Base-by-base conservation (phyloP, 257 asterid genomes). In the Cynanchum wilfordii region DNA sequence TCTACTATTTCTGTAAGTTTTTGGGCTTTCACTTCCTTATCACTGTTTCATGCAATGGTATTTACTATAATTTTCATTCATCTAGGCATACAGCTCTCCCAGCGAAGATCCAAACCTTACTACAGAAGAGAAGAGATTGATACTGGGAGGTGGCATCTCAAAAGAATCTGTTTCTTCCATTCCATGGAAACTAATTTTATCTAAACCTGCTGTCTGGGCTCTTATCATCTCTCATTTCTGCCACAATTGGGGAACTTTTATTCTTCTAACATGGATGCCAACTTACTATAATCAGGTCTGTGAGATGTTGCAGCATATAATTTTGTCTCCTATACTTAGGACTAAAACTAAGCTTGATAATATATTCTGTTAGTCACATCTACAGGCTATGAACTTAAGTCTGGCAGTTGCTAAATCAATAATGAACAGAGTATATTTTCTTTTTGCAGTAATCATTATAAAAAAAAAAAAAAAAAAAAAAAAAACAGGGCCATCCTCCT, bases 191-290 rank as follows among this genome's bases (percentile, higher is more conserved):
- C 84, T 83, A 75, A 92, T 95, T 77, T 84, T 92, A 62, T 85
- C 98, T 6, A 94, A 91, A 82, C 90, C 88, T 66, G 92, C 99
- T 75, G 99, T 94, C 57, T 94, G 99, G 99, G 99, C 99, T 85
- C 97, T 94, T 84, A 94, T 94, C 63, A 78, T 89, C 84, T 91
- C 98, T 80, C 98, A 95, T 80, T 95, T 95, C 87, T 95, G 99
- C 78, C 99, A 92, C 78, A 95, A 95, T 69, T 95, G 99, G 99
- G 99, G 98, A 82, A 94, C 97, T 56, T 94, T 94, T 81, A 91
- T 94, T 85, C 96, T 91, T 42, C 84, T 95, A 78, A 95, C 99
- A 25, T 95, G 98, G 99, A 95, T 92, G 98, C 96, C 96, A 16
- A 90, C 99, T 33, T 91, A 91, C 85, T 94, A 94, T 69, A 91